phyloP scores from a whole-genome alignment of 1,139 yeast genomes.

The Geotrichum candidum region DNA sequence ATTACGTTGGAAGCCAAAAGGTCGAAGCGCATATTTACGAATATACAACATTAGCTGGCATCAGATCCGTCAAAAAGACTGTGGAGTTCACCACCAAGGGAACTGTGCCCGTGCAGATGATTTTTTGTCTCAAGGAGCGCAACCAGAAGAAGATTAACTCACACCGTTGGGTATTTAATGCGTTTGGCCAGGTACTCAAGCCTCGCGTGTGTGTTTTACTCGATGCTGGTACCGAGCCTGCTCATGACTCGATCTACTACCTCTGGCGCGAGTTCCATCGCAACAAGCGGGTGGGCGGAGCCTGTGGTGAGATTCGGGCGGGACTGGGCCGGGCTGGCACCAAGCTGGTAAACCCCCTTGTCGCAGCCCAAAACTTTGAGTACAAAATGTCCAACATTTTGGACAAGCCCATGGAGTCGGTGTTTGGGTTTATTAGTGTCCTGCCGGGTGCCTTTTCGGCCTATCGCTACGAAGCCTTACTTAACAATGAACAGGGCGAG shows the following conservation, averaged over 20 bases:
- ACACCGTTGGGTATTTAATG: constrained; percentile 81
- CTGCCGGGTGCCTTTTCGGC: constrained; percentile 88
- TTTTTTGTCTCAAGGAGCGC: constrained; percentile 72
- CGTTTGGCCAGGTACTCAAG: constrained; percentile 62
- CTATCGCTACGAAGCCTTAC: constrained; percentile 63
- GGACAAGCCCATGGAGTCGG: constrained; percentile 80
- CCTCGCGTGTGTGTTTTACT: constrained; percentile 67
- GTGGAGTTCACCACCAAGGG: constrained; percentile 52
- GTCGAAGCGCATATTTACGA: constrained; percentile 75
- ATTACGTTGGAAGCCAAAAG: constrained; percentile 60
- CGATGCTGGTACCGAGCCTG: constrained; percentile 79
- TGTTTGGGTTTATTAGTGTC: constrained; percentile 75
- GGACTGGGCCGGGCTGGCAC: constrained; percentile 53
- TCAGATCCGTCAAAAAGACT: constrained; percentile 54
- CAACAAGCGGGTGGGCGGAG: constrained; percentile 74
- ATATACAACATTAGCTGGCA: constrained; percentile 73
- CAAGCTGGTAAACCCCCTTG: constrained; percentile 62
- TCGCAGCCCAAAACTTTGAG: constrained; percentile 81
- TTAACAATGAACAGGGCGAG: constrained; percentile 46
- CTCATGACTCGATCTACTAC: constrained; percentile 64
- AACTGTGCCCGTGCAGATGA: constrained; percentile 62
- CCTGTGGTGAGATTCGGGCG: constrained; percentile 79
- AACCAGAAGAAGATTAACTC: constrained; percentile 73
- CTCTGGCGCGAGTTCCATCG: constrained; percentile 66
- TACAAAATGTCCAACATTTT: constrained; percentile 76